Evolutionary conservation across 2,329 filamentous ascomycete species (phyloP).

Genomic region (Hirsutella thompsonii): DNA sequence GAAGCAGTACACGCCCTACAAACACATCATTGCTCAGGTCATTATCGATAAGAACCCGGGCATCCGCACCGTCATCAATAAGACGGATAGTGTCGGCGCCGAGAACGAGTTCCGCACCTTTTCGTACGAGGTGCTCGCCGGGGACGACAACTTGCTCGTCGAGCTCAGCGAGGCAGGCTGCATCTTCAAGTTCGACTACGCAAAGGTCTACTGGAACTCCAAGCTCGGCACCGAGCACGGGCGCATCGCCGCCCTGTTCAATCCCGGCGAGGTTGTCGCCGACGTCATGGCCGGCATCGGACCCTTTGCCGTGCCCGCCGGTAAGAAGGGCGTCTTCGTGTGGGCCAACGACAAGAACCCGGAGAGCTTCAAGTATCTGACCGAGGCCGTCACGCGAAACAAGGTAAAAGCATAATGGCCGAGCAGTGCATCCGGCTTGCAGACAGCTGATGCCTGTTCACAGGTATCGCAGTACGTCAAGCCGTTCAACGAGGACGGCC

Average conservation of each 20-base stretch:
- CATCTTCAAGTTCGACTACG: slow-evolving; percentile 84
- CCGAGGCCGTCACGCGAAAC: slow-evolving; percentile 59
- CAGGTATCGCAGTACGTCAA: slow-evolving; percentile 57
- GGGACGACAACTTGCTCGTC: slow-evolving; percentile 72
- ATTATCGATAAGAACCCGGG: slow-evolving; percentile 78
- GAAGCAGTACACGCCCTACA: slow-evolving; percentile 73
- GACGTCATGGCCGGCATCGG: slow-evolving; percentile 98
- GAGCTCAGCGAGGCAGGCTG: slow-evolving; percentile 72
- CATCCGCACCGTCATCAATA: slow-evolving; percentile 89
- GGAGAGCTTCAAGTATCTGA: slow-evolving; percentile 64
- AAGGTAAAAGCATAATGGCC: slow-evolving; percentile 47
- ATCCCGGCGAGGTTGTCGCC: slow-evolving; percentile 76
- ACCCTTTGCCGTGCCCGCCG: slow-evolving; percentile 85
- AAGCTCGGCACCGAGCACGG: slow-evolving; percentile 82
- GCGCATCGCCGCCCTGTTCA: slow-evolving; percentile 62
- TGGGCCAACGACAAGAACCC: slow-evolving; percentile 98
- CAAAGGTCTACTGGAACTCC: slow-evolving; percentile 97
- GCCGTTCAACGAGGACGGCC: slow-evolving; percentile 72
- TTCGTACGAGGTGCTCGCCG: slow-evolving; percentile 77
- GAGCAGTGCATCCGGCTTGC: neutral
- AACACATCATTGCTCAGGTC: slow-evolving; percentile 71
- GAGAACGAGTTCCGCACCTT: slow-evolving; percentile 87
- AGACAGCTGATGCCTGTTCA: neutral
- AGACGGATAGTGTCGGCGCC: slow-evolving; percentile 75
- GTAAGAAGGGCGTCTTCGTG: slow-evolving; percentile 80